Base-by-base conservation (phyloP, 2,329 filamentous ascomycete genomes). In the Trichoderma sp. region DNA sequence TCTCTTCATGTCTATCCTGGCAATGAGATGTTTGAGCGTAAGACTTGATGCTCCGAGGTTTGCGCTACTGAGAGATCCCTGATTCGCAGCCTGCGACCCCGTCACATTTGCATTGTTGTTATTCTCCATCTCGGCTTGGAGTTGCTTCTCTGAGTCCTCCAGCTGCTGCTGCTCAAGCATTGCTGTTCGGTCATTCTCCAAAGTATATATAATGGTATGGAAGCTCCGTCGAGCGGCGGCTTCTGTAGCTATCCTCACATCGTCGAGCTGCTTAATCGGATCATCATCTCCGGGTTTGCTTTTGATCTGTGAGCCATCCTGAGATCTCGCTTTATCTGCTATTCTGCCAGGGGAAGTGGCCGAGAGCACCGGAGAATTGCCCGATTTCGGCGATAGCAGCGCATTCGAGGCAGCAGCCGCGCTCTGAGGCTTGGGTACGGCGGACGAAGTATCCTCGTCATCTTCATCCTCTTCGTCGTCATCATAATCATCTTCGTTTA, bases 151-250 rank as follows among this genome's bases (percentile, higher is more conserved):
- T 1, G 96, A 94, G 79, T 98, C 96, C 77, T 99, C 96, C 31
- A 99, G 86, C 79, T 95, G 93, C 79, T 98, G 94, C 80, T 99
- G 96, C 79, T 99, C 96, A 69, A 98, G 82, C 96, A 99, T 98
- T 60, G 96, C 96, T 75, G 95, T 93, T 68, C 93, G 89, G 78
- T 99, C 96, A 78, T 95, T 96, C 80, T 99, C 96, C 37, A 98
- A 85, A 1, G 96, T 97, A 79, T 97, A 95, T 80, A 98, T 97
- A 73, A 97, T 87, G 11, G 93, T 96, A 77, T 97, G 91, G 80
- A 97, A 98, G 81, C 92, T 96, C 75, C 89, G 88, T 81, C 94
- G 94, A 55, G 93, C 96, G 62, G 92, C 91, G 76, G 97, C 93
- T 76, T 97, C 95, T 59, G 92, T 94, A 35, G 92, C 93, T 78